Evolutionary conservation across 306 rosid species (phyloP).

Genomic region (Acacia confusa): DNA sequence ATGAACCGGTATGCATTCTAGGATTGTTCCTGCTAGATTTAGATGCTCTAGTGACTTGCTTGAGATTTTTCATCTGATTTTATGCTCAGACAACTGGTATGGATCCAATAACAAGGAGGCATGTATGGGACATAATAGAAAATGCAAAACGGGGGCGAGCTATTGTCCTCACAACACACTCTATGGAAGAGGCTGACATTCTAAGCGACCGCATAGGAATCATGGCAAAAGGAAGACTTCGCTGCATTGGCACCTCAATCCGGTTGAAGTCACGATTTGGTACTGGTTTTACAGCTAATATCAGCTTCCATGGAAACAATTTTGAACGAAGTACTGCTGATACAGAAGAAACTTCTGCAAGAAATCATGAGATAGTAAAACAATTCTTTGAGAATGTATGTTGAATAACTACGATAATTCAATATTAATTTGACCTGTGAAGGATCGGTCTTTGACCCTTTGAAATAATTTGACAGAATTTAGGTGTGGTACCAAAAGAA

Average conservation of each 20-base stretch:
- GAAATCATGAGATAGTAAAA: constrained; percentile 61
- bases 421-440: constrained; percentile 5
- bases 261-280: constrained; percentile 86
- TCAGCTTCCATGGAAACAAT: constrained; percentile 54
- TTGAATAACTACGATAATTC: constrained; percentile 26
- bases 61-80: constrained; percentile 27
- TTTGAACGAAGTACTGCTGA: constrained; percentile 42
- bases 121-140: constrained; percentile 88
- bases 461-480: constrained; percentile 47
- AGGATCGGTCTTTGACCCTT: constrained; percentile 37
- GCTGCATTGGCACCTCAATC: constrained; percentile 85
- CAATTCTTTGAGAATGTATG: constrained; percentile 71
- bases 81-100: constrained; percentile 77
- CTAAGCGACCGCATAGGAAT: constrained; percentile 88
- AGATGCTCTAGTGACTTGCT: constrained; percentile 21
- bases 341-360: constrained; percentile 38
- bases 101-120: constrained; percentile 97
- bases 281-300: constrained; percentile 69
- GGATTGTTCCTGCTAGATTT: constrained; percentile 15
- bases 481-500: constrained; percentile 76
- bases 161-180: constrained; percentile 85
- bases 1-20: constrained; percentile 71
- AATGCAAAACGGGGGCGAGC: constrained; percentile 84
- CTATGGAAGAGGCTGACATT: constrained; percentile 98
- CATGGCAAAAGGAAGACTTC: constrained; percentile 92